phyloP scores from a whole-genome alignment of 1,139 yeast genomes.

The Yamadazyma diddensiae region DNA sequence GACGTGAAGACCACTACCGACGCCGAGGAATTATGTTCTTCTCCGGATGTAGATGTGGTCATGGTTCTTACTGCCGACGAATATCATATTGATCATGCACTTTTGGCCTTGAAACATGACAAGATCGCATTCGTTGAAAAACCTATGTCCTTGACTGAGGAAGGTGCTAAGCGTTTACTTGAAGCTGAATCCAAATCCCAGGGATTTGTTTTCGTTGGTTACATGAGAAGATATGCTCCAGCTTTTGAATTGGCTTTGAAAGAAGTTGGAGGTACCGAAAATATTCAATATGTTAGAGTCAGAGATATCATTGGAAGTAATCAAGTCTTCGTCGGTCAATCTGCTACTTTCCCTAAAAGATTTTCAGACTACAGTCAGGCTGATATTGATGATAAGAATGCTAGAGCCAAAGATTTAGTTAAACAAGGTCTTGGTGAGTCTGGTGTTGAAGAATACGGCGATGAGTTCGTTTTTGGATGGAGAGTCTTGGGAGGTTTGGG shows the following conservation, averaged over 20 bases:
- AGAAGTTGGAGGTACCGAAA: conserved; percentile 3
- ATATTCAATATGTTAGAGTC: conserved; percentile 2
- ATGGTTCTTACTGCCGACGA: conserved; percentile 3
- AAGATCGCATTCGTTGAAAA: conserved; percentile 2
- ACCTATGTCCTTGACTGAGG: conserved; percentile 2
- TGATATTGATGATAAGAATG: conserved; percentile 1
- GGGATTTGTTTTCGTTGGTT: conserved; percentile 2
- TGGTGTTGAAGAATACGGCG: background rate
- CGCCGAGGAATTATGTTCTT: conserved; percentile 1
- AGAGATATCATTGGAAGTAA: conserved; percentile 3
- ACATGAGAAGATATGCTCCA: conserved; percentile 3
- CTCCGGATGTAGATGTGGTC: conserved; percentile 2
- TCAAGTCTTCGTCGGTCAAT: conserved; percentile 1
- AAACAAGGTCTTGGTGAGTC: conserved; percentile 2
- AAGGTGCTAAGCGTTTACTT: conserved; percentile 1
- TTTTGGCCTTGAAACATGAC: conserved; percentile 1
- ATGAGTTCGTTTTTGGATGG: background rate
- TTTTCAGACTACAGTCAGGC: conserved; percentile 1
- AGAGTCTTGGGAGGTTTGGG: conserved; percentile 4
- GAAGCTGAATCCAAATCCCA: conserved; percentile 1
- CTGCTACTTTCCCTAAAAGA: conserved; percentile 3
- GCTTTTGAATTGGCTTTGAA: conserved; percentile 2
- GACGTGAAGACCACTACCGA: conserved; percentile 1
- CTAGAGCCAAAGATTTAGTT: background rate
- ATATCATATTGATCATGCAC: conserved; percentile 2